Percentiles rank a stretch among this genome's conserved stretches.
Evolutionary conservation across 495 filamentous ascomycete species (phyloP).

Genomic region (Hyaloscypha hepaticicola): DNA sequence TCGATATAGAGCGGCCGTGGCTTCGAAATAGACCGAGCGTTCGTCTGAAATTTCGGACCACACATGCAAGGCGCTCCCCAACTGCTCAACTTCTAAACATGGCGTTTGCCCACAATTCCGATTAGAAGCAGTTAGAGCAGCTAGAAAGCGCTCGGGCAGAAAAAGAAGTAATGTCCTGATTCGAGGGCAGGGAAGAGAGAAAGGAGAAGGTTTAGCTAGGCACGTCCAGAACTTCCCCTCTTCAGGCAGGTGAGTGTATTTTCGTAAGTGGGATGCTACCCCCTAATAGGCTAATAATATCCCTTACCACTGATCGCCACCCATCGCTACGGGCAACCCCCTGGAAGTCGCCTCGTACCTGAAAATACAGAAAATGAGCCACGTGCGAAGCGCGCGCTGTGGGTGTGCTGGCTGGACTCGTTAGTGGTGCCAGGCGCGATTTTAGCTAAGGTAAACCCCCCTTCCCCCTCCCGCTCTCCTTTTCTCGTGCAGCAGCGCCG

Average conservation of each 20-base stretch:
- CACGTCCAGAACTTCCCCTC: not conserved
- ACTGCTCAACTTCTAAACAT: not conserved
- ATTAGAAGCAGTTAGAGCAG: not conserved
- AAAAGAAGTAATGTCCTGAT: not conserved
- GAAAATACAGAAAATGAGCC: not conserved
- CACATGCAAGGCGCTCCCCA: not conserved
- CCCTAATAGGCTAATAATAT: not conserved
- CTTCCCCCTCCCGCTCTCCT: not conserved
- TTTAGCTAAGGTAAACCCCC: not conserved
- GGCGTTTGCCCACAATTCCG: not conserved
- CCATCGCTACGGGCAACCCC: not conserved
- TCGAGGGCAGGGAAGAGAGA: not conserved
- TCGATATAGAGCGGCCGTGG: not conserved
- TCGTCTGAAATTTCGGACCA: no score
- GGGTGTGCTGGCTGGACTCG: not conserved
- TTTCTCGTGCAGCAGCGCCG: not conserved
- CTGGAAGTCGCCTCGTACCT: not conserved
- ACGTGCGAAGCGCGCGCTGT: not conserved
- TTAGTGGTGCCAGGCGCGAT: not conserved
- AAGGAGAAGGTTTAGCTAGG: not conserved
- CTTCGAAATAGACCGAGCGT: not conserved
- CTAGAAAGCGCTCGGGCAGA: not conserved
- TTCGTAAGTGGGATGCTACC: not conserved
- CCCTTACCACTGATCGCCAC: not conserved
- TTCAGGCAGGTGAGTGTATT: not conserved